Base-by-base conservation (phyloP, 495 filamentous ascomycete genomes). In the Aspergillus mulundensis region DNA sequence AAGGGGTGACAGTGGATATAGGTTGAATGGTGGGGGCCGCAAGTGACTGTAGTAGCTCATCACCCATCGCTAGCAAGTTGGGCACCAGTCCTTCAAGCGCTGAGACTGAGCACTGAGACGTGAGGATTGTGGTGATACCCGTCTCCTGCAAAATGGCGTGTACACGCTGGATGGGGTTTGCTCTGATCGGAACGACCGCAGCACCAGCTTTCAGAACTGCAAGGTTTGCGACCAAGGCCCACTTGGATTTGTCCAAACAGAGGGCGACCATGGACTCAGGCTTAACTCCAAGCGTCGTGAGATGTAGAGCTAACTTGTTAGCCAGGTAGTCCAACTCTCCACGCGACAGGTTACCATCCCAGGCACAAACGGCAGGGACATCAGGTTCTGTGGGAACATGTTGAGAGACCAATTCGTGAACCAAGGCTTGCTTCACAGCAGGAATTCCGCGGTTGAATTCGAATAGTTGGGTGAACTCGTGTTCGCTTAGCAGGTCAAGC, bases 191-290 rank as follows among this genome's bases (percentile, higher is more conserved):
- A 0, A 63, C 51, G 34, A 61, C 73, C 7, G 65, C 63, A 36
- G 63, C 68, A 3, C 73, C 74, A 1, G 72, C 68, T 25, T 65
- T 64, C 48, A 76, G 47, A 24, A 70, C 65, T 1, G 66, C 69
- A 8, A 76, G 58, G 48, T 73, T 65, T 7, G 70, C 66, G 20
- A 78, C 73, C 0, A 70, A 43, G 16, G 65, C 64, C 74, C 74
- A 79, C 63, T 61, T 66, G 12, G 72, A 75, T 51, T 78, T 79
- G 15, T 76, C 71, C 21, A 84, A 75, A 58, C 75, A 81, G 16
- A 86, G 58, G 0, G 79, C 79, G 12, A 84, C 72, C 23, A 76
- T 64, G 14, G 56, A 67, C 23, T 77, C 81, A 8, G 66, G 64
- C 24, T 60, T 56, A 42, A 75, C 58, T 10, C 71, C 70, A 0